Percentiles rank a stretch among this genome's conserved stretches.
Evolutionary conservation across 768 basidiomycete species (phyloP).

Genomic region (Amanita muscaria): DNA sequence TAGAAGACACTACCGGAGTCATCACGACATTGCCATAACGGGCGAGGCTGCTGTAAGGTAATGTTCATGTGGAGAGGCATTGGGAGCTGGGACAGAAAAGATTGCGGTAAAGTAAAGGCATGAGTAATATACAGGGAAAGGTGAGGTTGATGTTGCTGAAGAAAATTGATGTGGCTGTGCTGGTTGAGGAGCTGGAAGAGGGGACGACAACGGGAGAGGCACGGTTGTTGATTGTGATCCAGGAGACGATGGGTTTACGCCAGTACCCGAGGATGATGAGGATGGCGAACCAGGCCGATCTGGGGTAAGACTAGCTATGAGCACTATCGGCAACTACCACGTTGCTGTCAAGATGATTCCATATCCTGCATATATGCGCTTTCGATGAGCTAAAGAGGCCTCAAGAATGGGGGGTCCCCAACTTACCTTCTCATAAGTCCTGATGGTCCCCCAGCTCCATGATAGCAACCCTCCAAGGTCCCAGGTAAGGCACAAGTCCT

Average conservation of each 20-base stretch:
- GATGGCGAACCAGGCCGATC: too few relatives aligned
- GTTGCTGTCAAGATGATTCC: conserved; percentile 76
- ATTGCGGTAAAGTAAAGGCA: neutral
- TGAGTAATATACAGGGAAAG: neutral
- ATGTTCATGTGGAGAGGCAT: too few relatives aligned
- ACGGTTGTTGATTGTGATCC: neutral
- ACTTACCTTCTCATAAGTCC: conserved; percentile 63
- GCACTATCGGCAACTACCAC: conserved; percentile 69
- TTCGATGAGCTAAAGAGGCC: neutral
- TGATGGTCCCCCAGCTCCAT: too few relatives aligned
- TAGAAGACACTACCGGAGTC: too few relatives aligned
- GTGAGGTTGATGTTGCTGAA: conserved; percentile 8
- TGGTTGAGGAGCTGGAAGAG: neutral
- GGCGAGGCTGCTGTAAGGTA: too few relatives aligned
- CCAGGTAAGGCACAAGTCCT: conserved; percentile 54
- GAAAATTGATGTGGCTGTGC: too few relatives aligned
- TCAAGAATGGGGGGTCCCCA: neutral
- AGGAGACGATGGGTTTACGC: too few relatives aligned
- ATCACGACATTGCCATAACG: too few relatives aligned
- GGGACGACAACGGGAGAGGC: neutral
- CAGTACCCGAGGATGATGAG: too few relatives aligned
- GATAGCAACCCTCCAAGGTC: conserved; percentile 67
- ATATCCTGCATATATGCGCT: conserved; percentile 33
- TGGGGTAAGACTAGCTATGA: conserved; percentile 58
- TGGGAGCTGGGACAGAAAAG: too few relatives aligned